phyloP scores from a whole-genome alignment of 2,329 filamentous ascomycete species.

The Phoma sp. region DNA sequence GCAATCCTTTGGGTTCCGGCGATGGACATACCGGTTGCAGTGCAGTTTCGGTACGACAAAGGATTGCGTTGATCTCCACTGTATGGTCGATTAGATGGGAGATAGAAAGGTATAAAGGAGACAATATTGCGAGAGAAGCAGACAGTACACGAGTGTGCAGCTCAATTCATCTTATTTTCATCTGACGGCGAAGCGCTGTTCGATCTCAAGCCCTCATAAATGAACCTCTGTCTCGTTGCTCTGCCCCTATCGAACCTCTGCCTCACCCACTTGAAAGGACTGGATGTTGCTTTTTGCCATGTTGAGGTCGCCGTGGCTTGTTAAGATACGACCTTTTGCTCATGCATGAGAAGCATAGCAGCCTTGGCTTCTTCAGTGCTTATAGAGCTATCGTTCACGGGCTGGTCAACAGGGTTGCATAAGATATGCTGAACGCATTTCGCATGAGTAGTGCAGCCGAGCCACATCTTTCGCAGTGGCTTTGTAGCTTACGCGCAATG shows the following conservation, averaged over 20 bases:
- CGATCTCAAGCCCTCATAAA: not conserved
- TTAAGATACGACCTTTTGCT: too few species aligned
- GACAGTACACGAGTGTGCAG: not conserved
- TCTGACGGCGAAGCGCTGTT: slow-evolving; percentile 1
- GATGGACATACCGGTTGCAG: slow-evolving; percentile 3
- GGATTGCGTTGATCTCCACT: not conserved
- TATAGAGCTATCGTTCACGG: too few species aligned
- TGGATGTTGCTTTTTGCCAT: not conserved
- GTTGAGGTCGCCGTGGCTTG: too few species aligned
- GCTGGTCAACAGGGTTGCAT: too few species aligned
- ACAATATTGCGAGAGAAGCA: not conserved
- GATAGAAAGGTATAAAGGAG: not conserved
- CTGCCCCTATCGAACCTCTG: not conserved
- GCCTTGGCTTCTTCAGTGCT: too few species aligned
- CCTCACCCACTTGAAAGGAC: not conserved
- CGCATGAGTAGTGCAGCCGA: too few species aligned
- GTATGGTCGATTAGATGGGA: not conserved
- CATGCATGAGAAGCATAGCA: too few species aligned
- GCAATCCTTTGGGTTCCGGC: not conserved
- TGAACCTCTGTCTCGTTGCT: not conserved
- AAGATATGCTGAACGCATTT: too few species aligned
- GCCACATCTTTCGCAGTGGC: too few species aligned
- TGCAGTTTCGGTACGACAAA: slow-evolving; percentile 3
- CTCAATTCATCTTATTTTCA: not conserved
- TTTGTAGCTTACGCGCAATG: too few species aligned